A percentile compares a stretch with the other conserved stretches of the same genome.
phyloP scores from a whole-genome alignment of 106 monocot genomes.

The Iris macrosiphon region DNA sequence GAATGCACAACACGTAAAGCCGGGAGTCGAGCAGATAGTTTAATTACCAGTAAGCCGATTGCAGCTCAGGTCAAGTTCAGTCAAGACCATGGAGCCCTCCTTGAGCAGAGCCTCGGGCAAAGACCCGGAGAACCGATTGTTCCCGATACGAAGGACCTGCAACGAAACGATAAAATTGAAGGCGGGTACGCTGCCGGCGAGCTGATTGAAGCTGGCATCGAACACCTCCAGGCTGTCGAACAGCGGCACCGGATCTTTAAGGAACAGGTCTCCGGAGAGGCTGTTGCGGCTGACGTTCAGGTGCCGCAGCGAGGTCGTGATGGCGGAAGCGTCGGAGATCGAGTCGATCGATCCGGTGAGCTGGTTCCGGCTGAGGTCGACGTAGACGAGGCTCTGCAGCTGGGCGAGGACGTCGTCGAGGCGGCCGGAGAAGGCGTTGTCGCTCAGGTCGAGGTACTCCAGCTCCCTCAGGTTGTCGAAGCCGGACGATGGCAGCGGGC shows the following conservation, averaged over 20 bases:
- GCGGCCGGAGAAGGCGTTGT: conserved; percentile 45
- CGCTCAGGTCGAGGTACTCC: conserved; percentile 44
- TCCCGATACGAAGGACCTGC: conserved; percentile 33
- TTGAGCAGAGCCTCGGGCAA: conserved; percentile 59
- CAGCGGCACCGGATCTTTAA: conserved; percentile 29
- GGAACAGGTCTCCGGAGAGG: conserved; percentile 55
- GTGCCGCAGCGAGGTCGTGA: conserved; percentile 33
- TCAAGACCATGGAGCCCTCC: conserved; percentile 50
- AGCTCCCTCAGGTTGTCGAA: conserved; percentile 41
- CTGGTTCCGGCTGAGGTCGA: conserved; percentile 60
- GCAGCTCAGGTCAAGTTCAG: conserved; percentile 67
- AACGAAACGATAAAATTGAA: conserved; percentile 69
- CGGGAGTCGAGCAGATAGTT: too few relatives aligned
- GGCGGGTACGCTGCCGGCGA: conserved; percentile 45
- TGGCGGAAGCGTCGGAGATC: conserved; percentile 35
- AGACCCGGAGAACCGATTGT: conserved; percentile 59
- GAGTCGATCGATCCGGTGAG: conserved; percentile 46
- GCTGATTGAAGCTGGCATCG: conserved; percentile 63
- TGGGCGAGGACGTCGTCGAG: conserved; percentile 32
- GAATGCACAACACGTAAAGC: too few relatives aligned
- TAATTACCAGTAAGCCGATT: conserved; percentile 65
- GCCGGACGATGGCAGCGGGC: conserved; percentile 30
- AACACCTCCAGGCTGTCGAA: conserved; percentile 74
- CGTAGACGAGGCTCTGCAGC: conserved; percentile 25
- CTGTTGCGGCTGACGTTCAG: conserved; percentile 66